Conservation (phyloP, 108 stramenopile genomes). For the Chaetoceros muelleri region DNA sequence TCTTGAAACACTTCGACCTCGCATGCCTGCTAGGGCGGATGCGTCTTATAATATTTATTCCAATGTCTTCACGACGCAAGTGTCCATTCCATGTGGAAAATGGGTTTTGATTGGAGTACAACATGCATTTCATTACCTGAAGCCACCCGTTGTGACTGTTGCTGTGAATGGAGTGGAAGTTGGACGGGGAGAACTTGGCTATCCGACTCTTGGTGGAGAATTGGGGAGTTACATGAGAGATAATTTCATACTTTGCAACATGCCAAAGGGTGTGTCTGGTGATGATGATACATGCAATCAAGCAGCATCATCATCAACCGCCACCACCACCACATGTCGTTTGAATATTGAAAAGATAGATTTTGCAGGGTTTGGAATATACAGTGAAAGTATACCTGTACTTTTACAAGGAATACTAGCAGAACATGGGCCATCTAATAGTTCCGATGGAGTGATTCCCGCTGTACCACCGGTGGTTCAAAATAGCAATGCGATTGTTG, state of each 20-base stretch:
- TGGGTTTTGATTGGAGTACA: conserved; percentile 68
- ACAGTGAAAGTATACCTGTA: conserved; percentile 3
- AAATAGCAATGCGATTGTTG: conserved; percentile 46
- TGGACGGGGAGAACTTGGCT: conserved; percentile 50
- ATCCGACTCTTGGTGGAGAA: conserved; percentile 41
- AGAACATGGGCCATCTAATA: conserved; percentile 34
- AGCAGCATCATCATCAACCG: conserved; percentile 2
- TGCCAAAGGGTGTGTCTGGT: conserved; percentile 12
- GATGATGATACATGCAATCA: conserved; percentile 19
- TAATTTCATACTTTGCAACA: conserved; percentile 21
- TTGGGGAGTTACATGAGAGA: conserved; percentile 10
- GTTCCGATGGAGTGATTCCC: conserved; percentile 35
- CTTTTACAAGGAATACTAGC: conserved; percentile 18
- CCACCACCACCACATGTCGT: conserved; percentile 11
- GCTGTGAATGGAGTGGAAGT: conserved; percentile 63
- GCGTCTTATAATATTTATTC: conserved; percentile 1
- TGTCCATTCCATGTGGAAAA: conserved; percentile 46
- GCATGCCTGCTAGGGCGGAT: neutral
- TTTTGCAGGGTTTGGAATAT: conserved; percentile 3
- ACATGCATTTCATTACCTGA: conserved; percentile 76
- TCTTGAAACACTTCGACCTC: neutral
- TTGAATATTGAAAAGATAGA: conserved; percentile 7
- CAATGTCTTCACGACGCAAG: conserved; percentile 32
- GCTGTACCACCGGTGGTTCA: conserved; percentile 36
- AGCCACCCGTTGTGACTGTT: conserved; percentile 63